A percentile compares a stretch with the other conserved stretches of the same genome.
Evolutionary conservation across 768 basidiomycete species (phyloP).

Genomic region (Boletus subcaerulescens): DNA sequence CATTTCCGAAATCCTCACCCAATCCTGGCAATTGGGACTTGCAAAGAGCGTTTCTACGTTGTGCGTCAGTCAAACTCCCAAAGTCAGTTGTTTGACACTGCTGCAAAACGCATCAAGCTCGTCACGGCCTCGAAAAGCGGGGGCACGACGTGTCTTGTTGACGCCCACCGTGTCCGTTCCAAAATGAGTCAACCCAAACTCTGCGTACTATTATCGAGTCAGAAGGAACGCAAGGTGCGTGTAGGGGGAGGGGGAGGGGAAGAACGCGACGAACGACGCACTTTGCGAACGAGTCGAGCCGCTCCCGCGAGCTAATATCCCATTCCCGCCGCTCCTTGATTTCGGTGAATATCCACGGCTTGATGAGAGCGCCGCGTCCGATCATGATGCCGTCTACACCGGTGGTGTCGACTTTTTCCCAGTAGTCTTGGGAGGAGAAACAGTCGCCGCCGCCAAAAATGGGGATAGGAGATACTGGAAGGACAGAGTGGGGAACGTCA

Average conservation of each 20-base stretch:
- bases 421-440: conserved; percentile 84
- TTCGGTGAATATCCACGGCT: conserved; percentile 96
- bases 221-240: background rate
- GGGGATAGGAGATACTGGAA: conserved; percentile 74
- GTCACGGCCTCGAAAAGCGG: conserved; percentile 81
- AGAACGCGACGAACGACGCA: conserved; percentile 30
- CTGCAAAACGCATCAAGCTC: conserved; percentile 65
- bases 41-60: conserved; percentile 75
- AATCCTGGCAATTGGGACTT: conserved; percentile 75
- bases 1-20: conserved; percentile 95
- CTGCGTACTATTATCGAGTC: conserved; percentile 60
- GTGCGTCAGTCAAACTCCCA: background rate
- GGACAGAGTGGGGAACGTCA: background rate
- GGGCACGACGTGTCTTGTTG: conserved; percentile 85
- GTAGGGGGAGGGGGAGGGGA: background rate
- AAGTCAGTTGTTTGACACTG: no score
- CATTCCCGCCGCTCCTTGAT: conserved; percentile 90
- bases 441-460: conserved; percentile 97
- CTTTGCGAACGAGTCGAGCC: conserved; percentile 78
- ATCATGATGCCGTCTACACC: conserved; percentile 97
- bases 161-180: conserved; percentile 87
- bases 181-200: conserved; percentile 83
- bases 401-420: conserved; percentile 67
- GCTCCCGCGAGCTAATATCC: conserved; percentile 86
- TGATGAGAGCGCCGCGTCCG: conserved; percentile 91